Evolutionary conservation across 176 grass and related monocot genomes (phyloP), one percentile per base, ranked within the genome.

Genomic region (Stipa capillata): DNA sequence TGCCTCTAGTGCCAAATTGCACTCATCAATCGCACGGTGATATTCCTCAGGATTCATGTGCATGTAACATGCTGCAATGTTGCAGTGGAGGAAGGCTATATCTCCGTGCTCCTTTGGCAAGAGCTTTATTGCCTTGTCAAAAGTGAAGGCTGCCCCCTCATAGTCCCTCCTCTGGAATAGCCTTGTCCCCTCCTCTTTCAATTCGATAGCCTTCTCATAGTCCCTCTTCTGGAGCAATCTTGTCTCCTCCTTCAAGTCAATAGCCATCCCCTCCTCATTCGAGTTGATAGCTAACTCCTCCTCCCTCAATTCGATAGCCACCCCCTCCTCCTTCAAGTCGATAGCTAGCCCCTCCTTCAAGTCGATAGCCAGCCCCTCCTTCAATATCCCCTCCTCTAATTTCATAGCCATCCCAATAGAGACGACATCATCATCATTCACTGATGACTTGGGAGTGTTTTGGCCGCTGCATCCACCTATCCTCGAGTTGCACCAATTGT

Each of bases 21-120:
- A 96, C 69, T 82, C 78, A 0, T 80, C 72, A 15, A 96, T 83
- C 2, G 93, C 93, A 28, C 70, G 84, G 12, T 92, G 65, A 27
- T 88, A 88, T 18, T 92, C 87, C 67, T 82, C 84, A 0, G 89
- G 93, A 4, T 74, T 72, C 87, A 92, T 92, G 43, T 96, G 87
- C 93, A 96, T 92, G 79, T 88, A 92, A 27, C 93, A 96, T 32
- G 93, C 76, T 8, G 93, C 90, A 16, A 69, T 81, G 69, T 88
- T 96, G 76, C 84, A 85, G 33, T 90, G 93, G 25, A 96, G 82
- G 59, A 85, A 88, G 21, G 93, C 69, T 16, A 83, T 43, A 43
- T 92, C 90, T 2, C 49, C 45, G 13, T 96, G 93, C 37, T 36
- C 85, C 70, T 83, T 82, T 1, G 93, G 87, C 47, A 96, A 53